Evolutionary conservation across 164 flowering plant species (phyloP).

Genomic region (Liquidambar formosana): DNA sequence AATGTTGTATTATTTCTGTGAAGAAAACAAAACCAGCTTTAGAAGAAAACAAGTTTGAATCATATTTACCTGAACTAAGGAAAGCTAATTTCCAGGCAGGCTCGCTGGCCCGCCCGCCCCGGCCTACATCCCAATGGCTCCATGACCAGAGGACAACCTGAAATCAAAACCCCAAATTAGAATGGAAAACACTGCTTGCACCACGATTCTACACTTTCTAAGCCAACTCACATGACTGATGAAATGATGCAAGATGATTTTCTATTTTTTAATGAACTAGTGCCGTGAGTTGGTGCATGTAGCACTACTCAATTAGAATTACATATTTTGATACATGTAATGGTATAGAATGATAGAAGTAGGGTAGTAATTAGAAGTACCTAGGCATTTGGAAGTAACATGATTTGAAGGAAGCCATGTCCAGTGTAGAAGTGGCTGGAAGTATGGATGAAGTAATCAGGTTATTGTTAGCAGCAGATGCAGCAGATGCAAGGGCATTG

Average conservation of each 20-base stretch:
- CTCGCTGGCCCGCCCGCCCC: constrained; percentile 26
- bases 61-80: constrained; percentile 20
- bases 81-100: constrained; percentile 28
- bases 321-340: no score
- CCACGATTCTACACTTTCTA: no score
- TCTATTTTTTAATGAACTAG: no score
- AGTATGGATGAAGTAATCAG: constrained; percentile 35
- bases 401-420: constrained; percentile 69
- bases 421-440: constrained; percentile 54
- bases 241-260: no score
- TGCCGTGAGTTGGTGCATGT: no score
- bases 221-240: no score
- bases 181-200: no score
- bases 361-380: constrained; percentile 24
- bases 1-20: neutral
- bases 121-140: constrained; percentile 64
- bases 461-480: constrained; percentile 31
- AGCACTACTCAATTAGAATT: no score
- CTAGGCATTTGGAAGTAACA: constrained; percentile 82
- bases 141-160: constrained; percentile 72
- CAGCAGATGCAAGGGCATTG: neutral
- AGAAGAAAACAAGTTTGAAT: neutral
- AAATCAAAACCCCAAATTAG: constrained; percentile 22
- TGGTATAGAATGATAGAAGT: neutral
- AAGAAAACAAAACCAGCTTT: neutral